Conservation (phyloP, 2,329 filamentous ascomycete species). For the Colletotrichum theobromicola region DNA sequence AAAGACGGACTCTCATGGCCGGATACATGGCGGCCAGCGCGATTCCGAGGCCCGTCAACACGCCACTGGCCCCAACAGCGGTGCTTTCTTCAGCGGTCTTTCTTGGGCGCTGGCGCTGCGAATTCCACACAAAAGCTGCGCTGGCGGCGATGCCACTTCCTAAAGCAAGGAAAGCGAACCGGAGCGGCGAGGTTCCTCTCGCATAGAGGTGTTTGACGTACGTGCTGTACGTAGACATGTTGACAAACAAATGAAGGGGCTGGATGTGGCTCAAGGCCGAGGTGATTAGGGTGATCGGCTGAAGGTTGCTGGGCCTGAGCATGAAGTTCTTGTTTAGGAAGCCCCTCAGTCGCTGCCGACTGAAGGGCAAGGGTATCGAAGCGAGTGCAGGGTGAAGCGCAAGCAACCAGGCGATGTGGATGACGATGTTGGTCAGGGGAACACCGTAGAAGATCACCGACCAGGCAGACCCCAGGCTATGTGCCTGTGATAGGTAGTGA, state of each 20-base stretch:
- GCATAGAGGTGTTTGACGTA: background rate
- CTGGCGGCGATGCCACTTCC: conserved; percentile 8
- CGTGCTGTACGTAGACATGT: conserved; percentile 14
- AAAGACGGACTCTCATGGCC: conserved; percentile 1
- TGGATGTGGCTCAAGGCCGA: conserved; percentile 15
- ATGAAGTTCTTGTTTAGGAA: conserved; percentile 4
- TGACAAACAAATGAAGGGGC: conserved; percentile 10
- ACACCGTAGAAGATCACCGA: conserved; percentile 5
- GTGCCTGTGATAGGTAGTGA: background rate
- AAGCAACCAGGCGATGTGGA: conserved; percentile 15
- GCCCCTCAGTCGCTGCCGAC: background rate
- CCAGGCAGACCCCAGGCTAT: background rate
- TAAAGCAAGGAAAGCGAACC: background rate
- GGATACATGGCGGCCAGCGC: conserved; percentile 14
- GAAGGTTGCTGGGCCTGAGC: conserved; percentile 2
- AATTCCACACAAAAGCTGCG: background rate
- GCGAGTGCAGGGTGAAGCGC: conserved; percentile 11
- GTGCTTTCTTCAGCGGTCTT: background rate
- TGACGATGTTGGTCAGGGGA: background rate
- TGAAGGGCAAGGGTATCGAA: conserved; percentile 5
- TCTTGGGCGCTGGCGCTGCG: background rate
- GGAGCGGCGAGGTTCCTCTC: background rate
- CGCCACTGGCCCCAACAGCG: conserved; percentile 10
- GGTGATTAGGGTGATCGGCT: background rate
- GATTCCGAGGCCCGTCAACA: conserved; percentile 5